Base-by-base conservation (phyloP, 2,329 filamentous ascomycete species). In the Magnaporthiopsis rhizophila region DNA sequence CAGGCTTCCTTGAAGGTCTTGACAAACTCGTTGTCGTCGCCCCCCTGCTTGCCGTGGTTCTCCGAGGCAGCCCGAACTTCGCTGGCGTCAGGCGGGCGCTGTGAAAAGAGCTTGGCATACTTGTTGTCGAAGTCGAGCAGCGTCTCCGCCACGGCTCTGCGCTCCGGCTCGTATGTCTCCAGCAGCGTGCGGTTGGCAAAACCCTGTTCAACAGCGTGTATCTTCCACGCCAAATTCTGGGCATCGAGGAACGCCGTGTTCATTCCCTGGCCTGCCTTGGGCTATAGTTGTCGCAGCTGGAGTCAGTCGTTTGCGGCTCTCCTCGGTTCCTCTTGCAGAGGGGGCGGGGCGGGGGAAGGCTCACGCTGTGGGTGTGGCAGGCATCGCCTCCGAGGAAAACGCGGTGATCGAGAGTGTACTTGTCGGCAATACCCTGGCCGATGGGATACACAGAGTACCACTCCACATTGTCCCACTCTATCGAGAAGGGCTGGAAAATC, bases 181-280 rank as follows among this genome's bases (percentile, higher is more conserved):
- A 98, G 83, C 24, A 95, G 81, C 3, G 85, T 84, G 66, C 90
- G 88, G 36, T 87, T 78, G 1, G 92, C 91, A 69, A 96, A 91
- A 15, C 92, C 92, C 32, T 83, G 82, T 73, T 97, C 92, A 12
- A 97, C 94, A 50, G 90, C 87, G 73, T 97, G 93, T 62, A 97
- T 90, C 79, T 98, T 98, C 93, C 93, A 98, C 9, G 93, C 93
- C 57, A 98, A 81, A 75, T 97, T 98, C 66, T 92, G 85, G 0
- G 92, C 92, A 69, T 94, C 89, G 62, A 90, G 79, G 76, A 92
- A 91, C 3, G 88, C 89, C 0, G 89, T 89, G 71, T 92, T 92
- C 89, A 92, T 92, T 36, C 89, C 89, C 74, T 91, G 89, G 1
- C 89, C 89, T 38, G 89, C 89, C 78, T 91, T 91, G 53, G 89